A percentile compares a stretch with the other conserved stretches of the same genome.
These are phyloP conservation scores for Stachybotrys elegans DNA, from an alignment of 2,329 filamentous ascomycete genomes.

Conservation along the genomic window DNA sequence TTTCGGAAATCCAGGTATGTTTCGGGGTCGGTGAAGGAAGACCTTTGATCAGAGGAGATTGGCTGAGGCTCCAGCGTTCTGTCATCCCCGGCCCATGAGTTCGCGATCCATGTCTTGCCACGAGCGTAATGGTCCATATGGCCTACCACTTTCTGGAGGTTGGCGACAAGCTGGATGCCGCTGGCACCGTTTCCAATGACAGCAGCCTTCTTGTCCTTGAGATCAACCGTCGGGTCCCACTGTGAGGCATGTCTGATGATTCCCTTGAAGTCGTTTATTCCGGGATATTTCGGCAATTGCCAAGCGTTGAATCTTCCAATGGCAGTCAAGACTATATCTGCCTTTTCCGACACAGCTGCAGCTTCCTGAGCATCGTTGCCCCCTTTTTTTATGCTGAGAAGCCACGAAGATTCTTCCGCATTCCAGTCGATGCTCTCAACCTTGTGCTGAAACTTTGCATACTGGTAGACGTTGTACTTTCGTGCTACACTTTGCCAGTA, in stretches of 20 bases:
- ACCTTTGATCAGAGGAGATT: slow-evolving; percentile 49
- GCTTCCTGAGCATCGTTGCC: slow-evolving; percentile 29
- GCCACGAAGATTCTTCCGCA: slow-evolving; percentile 47
- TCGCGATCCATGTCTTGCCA: slow-evolving; percentile 63
- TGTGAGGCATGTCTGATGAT: slow-evolving; percentile 55
- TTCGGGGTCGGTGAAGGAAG: slow-evolving; percentile 54
- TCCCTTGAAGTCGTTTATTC: slow-evolving; percentile 50
- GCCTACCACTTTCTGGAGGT: slow-evolving; percentile 41
- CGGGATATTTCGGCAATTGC: slow-evolving; percentile 57
- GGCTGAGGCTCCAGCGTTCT: slow-evolving; percentile 52
- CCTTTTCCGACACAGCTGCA: too few relatives aligned
- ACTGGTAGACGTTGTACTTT: slow-evolving; percentile 60
- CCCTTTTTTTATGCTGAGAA: slow-evolving; percentile 38
- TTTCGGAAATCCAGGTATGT: slow-evolving; percentile 57
- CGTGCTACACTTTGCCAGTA: slow-evolving; percentile 61
- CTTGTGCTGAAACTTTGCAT: slow-evolving; percentile 48
- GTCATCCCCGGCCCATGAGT: slow-evolving; percentile 52
- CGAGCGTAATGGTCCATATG: slow-evolving; percentile 61
- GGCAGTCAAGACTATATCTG: slow-evolving; percentile 59
- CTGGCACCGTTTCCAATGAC: slow-evolving; percentile 61
- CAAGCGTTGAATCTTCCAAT: slow-evolving; percentile 63
- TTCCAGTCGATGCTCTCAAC: slow-evolving; percentile 55
- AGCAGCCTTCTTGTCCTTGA: slow-evolving; percentile 44
- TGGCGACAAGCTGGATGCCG: slow-evolving; percentile 52
- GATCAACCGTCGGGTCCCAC: slow-evolving; percentile 50